Conservation (phyloP, 371 early-diverging fungal genomes). For the Syncephalis fuscata region DNA sequence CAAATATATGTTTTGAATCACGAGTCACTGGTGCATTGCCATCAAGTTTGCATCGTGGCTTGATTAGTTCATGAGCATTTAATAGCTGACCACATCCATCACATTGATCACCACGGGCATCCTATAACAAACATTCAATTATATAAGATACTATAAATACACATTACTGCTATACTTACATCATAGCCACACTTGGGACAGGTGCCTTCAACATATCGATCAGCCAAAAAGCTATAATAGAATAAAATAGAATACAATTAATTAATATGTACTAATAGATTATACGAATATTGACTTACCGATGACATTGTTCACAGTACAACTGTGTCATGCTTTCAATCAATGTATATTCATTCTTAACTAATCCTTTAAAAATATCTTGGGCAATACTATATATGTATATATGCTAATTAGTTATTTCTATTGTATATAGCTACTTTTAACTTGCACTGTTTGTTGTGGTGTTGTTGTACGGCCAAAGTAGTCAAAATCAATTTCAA, state of each 20-base stretch:
- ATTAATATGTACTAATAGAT: neutral
- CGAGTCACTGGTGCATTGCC: conserved; percentile 59
- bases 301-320: conserved; percentile 78
- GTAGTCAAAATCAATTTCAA: conserved; percentile 87
- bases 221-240: conserved; percentile 84
- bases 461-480: conserved; percentile 95
- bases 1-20: conserved; percentile 88
- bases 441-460: conserved; percentile 59
- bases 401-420: neutral
- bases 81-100: conserved; percentile 91
- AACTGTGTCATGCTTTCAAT: conserved; percentile 79
- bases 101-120: conserved; percentile 99
- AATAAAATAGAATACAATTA: neutral
- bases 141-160: neutral
- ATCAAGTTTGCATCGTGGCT: conserved; percentile 94
- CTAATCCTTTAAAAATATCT: conserved; percentile 74
- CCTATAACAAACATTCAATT: conserved; percentile 12
- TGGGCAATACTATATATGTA: conserved; percentile 54
- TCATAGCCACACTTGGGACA: conserved; percentile 87
- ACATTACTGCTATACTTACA: conserved; percentile 7
- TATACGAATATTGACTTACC: conserved; percentile 21
- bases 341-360: conserved; percentile 54
- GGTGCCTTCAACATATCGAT: conserved; percentile 96
- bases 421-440: neutral
- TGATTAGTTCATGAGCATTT: conserved; percentile 84